Evolutionary conservation across 2,329 filamentous ascomycete species (phyloP).

Genomic region (Shiraia sp.): DNA sequence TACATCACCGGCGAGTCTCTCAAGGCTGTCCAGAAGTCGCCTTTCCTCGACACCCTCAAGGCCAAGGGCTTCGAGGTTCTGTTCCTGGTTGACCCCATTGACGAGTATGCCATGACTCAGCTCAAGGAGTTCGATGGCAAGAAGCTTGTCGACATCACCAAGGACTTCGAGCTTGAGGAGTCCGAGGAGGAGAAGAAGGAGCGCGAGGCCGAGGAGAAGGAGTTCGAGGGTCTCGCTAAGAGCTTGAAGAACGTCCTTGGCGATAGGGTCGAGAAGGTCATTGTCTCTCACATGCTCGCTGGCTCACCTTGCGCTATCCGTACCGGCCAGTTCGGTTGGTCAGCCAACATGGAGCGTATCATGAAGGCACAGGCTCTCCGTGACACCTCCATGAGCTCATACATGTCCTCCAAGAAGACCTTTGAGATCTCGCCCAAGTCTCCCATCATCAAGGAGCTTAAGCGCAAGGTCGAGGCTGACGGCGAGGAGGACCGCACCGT

Average conservation of each 20-base stretch:
- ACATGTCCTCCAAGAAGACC: constrained; percentile 99
- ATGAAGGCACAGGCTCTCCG: constrained; percentile 99
- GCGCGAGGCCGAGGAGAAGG: constrained; percentile 97
- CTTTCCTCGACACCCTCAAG: constrained; percentile 98
- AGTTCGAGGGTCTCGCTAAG: constrained; percentile 94
- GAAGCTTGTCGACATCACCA: constrained; percentile 99
- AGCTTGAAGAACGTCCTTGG: constrained; percentile 98
- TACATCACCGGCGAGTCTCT: constrained; percentile 99
- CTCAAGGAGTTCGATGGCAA: constrained; percentile 99
- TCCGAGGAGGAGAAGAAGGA: constrained; percentile 98
- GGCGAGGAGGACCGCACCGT: constrained; percentile 98
- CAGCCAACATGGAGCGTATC: constrained; percentile 99
- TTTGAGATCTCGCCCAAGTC: constrained; percentile 99
- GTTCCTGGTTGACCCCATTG: constrained; percentile 98
- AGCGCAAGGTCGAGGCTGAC: constrained; percentile 97
- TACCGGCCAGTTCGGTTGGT: constrained; percentile 99
- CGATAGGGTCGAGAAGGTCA: constrained; percentile 99
- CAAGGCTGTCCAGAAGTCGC: constrained; percentile 97
- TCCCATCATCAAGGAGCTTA: constrained; percentile 96
- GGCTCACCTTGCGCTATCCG: constrained; percentile 97
- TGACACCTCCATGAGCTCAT: constrained; percentile 99
- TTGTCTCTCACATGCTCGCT: constrained; percentile 96
- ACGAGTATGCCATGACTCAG: constrained; percentile 99
- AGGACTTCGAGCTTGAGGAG: constrained; percentile 99
- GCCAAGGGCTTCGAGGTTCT: constrained; percentile 99